phyloP scores from a whole-genome alignment of 345 rosid genomes.

The Arabis alpina region DNA sequence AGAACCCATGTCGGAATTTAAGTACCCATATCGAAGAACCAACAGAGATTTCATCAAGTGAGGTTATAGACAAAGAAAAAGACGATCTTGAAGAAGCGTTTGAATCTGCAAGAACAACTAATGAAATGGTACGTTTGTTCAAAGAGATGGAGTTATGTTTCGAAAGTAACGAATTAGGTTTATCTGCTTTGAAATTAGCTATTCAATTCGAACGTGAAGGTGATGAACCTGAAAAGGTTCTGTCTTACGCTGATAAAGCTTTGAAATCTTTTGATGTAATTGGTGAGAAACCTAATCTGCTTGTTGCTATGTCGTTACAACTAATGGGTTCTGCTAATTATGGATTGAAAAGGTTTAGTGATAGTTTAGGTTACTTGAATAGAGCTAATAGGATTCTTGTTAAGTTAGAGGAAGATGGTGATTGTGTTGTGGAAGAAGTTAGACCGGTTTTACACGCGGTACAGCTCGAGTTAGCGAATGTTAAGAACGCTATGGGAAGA shows the following conservation, averaged over 20 bases:
- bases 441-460: conserved; percentile 76
- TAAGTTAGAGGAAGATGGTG: conserved; percentile 61
- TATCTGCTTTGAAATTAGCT: conserved; percentile 79
- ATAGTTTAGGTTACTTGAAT: conserved; percentile 77
- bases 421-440: conserved; percentile 52
- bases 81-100: conserved; percentile 80
- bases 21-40: conserved; percentile 59
- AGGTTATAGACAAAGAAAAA: conserved; percentile 58
- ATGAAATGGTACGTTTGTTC: conserved; percentile 74
- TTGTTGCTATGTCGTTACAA: conserved; percentile 77
- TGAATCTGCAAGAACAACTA: conserved; percentile 77
- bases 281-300: conserved; percentile 56
- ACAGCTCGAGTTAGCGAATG: conserved; percentile 79
- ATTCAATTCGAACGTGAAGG: conserved; percentile 89
- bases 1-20: conserved; percentile 53
- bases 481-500: conserved; percentile 89
- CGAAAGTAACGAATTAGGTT: conserved; percentile 72
- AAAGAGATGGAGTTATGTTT: conserved; percentile 74
- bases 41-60: conserved; percentile 55
- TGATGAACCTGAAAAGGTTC: conserved; percentile 69
- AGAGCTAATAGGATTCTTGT: conserved; percentile 71
- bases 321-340: conserved; percentile 77
- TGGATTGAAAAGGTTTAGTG: conserved; percentile 72
- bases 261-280: conserved; percentile 57
- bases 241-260: conserved; percentile 72